phyloP scores from a whole-genome alignment of 768 basidiomycete genomes.

The Mycena latifolia region DNA sequence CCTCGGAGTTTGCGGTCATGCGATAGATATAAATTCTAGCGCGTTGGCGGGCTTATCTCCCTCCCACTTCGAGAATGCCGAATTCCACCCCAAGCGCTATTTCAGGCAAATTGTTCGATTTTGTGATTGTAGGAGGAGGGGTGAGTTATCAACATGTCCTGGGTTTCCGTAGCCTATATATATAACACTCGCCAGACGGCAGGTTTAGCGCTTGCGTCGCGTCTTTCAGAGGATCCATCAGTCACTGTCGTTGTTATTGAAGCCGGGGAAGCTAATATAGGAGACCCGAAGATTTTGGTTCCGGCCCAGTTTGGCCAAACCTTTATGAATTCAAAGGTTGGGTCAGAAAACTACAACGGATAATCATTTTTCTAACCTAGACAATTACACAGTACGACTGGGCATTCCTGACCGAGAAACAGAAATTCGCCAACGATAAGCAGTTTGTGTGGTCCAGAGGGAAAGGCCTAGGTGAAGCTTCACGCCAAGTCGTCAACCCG shows the following conservation, averaged over 20 bases:
- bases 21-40: no score
- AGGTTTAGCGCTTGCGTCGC: slow-evolving; percentile 56
- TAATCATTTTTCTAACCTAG: no score
- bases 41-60: no score
- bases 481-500: background rate
- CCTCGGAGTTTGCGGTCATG: no score
- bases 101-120: no score
- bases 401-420: slow-evolving; percentile 47
- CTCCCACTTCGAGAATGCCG: no score
- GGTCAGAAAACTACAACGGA: no score
- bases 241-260: slow-evolving; percentile 54
- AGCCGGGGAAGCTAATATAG: slow-evolving; percentile 49
- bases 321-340: background rate
- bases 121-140: no score
- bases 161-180: no score
- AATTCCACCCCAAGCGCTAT: no score
- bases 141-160: no score
- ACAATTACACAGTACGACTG: slow-evolving; percentile 47
- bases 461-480: slow-evolving; percentile 45
- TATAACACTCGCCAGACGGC: slow-evolving; percentile 40
- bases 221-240: slow-evolving; percentile 54
- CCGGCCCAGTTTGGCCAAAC: no score
- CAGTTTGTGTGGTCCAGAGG: slow-evolving; percentile 46
- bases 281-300: slow-evolving; percentile 50
- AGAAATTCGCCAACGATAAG: slow-evolving; percentile 42